phyloP scores from a whole-genome alignment of 1,284 basidiomycete genomes.

The Apiotrichum sp. region DNA sequence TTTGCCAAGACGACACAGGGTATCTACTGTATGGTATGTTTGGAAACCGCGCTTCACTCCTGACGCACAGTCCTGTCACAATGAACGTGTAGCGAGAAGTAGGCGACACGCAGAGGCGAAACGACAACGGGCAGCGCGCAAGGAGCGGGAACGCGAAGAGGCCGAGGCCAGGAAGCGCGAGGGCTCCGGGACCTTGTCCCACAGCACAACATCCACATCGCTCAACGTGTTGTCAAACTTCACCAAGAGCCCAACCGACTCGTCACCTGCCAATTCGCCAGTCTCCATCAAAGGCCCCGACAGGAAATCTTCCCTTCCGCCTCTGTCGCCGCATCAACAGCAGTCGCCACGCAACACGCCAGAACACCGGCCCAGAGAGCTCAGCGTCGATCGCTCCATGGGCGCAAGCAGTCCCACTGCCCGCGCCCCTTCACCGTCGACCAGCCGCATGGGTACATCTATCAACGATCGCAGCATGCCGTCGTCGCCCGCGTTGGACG shows the following conservation, averaged over 20 bases:
- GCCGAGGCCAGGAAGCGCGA: conserved; percentile 10
- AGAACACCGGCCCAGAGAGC: neutral
- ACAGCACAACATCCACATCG: conserved; percentile 12
- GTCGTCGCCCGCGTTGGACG: neutral
- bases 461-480: neutral
- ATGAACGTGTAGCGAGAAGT: conserved; percentile 88
- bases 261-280: neutral
- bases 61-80: conserved; percentile 64
- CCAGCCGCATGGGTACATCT: neutral
- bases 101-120: conserved; percentile 77
- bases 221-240: conserved; percentile 10
- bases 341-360: neutral
- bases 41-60: neutral
- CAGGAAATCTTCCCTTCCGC: conserved; percentile 5
- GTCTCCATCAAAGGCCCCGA: conserved; percentile 2
- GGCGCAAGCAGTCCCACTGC: neutral
- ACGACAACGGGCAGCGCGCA: conserved; percentile 46
- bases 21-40: conserved; percentile 86
- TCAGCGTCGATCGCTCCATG: neutral
- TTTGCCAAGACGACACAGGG: conserved; percentile 98
- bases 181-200: neutral
- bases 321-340: neutral
- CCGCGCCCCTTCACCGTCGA: neutral
- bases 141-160: conserved; percentile 38
- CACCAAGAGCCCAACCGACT: neutral